Percentiles rank a stretch among this genome's conserved stretches.
These are phyloP conservation scores for Xylaria digitata DNA, from an alignment of 2,329 filamentous ascomycete genomes.

Conservation along the genomic window DNA sequence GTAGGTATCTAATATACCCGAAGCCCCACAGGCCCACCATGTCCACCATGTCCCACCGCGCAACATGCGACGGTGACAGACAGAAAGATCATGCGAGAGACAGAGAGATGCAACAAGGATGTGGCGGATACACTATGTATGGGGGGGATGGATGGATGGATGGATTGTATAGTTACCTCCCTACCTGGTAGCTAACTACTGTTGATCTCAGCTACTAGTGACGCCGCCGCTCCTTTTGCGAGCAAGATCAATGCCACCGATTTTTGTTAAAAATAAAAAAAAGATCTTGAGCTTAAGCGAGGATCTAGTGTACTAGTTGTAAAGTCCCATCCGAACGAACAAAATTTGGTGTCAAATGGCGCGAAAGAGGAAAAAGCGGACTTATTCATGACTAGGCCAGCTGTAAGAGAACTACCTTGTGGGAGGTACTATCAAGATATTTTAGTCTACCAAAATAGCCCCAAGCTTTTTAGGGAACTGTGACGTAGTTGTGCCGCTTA, in stretches of 20 bases:
- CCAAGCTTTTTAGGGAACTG: constrained; percentile 26
- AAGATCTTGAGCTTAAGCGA: neutral
- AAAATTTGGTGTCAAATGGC: neutral
- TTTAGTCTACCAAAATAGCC: constrained; percentile 29
- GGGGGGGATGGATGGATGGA: neutral
- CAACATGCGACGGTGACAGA: constrained; percentile 35
- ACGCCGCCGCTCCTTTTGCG: neutral
- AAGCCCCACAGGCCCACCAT: constrained; percentile 27
- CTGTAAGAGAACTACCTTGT: too few species aligned
- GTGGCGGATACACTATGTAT: too few species aligned
- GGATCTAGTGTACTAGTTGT: neutral
- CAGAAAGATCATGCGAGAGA: constrained; percentile 33
- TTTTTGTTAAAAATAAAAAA: neutral
- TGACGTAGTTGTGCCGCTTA: constrained; percentile 40
- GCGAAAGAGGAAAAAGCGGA: neutral
- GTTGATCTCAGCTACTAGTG: constrained; percentile 20
- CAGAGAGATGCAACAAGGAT: constrained; percentile 17
- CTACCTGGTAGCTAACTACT: constrained; percentile 17
- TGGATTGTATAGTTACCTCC: constrained; percentile 3
- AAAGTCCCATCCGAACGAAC: neutral
- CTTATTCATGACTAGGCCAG: constrained; percentile 2
- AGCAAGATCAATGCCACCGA: neutral
- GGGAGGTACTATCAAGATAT: too few species aligned
- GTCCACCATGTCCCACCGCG: constrained; percentile 12
- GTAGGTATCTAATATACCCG: constrained; percentile 21